Conservation (phyloP, 805 yeast genomes). For the Hanseniaspora mollemarum region DNA sequence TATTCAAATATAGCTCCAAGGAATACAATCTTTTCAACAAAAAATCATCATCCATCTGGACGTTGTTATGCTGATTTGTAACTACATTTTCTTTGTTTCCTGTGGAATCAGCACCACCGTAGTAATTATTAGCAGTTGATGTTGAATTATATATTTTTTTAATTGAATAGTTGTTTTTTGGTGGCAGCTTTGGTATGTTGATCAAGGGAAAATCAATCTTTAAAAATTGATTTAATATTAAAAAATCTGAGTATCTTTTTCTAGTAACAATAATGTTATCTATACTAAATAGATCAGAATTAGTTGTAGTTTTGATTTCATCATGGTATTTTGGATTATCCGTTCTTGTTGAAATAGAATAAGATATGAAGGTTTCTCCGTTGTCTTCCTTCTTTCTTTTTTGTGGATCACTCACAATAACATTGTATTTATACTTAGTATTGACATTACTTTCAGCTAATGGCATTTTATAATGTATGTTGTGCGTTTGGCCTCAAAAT, state of each 20-base stretch:
- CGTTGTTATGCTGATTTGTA: neutral
- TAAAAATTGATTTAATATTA: slow-evolving; percentile 12
- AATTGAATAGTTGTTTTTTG: slow-evolving; percentile 14
- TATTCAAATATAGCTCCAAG: slow-evolving; percentile 8
- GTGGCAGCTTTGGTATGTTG: slow-evolving; percentile 14
- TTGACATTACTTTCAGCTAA: neutral
- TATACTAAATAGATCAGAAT: neutral
- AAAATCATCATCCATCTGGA: slow-evolving; percentile 12
- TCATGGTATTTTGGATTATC: slow-evolving; percentile 10
- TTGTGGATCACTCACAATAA: slow-evolving; percentile 14
- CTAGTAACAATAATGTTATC: slow-evolving; percentile 12
- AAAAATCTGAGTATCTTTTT: slow-evolving; percentile 15
- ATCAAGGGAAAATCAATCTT: slow-evolving; percentile 12
- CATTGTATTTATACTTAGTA: slow-evolving; percentile 6
- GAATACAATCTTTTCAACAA: slow-evolving; percentile 12
- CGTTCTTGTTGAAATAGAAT: slow-evolving; percentile 7
- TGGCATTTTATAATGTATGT: neutral
- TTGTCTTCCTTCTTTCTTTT: slow-evolving; percentile 1
- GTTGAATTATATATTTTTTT: slow-evolving; percentile 9
- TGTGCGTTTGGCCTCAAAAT: no score
- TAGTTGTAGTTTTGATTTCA: neutral
- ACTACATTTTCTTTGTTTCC: neutral
- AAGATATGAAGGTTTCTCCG: slow-evolving; percentile 8
- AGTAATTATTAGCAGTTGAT: neutral
- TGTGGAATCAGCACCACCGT: neutral